phyloP scores from a whole-genome alignment of 768 basidiomycete species.

The Lactifluus volemus region DNA sequence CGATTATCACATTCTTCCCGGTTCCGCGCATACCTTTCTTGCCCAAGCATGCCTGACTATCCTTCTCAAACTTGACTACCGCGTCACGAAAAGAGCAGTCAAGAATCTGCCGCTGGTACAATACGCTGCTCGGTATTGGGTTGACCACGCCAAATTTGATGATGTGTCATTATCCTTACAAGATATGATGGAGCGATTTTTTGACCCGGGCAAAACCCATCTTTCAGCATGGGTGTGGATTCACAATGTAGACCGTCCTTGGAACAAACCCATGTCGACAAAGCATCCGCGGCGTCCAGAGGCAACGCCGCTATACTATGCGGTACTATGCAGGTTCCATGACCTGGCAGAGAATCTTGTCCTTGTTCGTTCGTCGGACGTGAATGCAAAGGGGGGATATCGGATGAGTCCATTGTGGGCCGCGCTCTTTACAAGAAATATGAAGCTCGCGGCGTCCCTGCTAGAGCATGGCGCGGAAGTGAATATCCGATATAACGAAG shows the following conservation, averaged over 20 bases:
- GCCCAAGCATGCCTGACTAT: not conserved
- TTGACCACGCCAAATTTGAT: not conserved
- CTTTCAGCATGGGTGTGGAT: conserved; percentile 8
- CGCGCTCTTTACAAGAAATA: not conserved
- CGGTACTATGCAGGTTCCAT: not conserved
- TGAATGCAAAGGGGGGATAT: not conserved
- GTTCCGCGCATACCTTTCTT: not conserved
- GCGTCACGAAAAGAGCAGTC: not conserved
- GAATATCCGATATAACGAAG: not conserved
- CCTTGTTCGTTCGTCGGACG: not conserved
- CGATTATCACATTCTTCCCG: not conserved
- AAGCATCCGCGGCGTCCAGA: not conserved
- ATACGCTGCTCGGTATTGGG: conserved; percentile 7
- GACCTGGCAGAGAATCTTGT: not conserved
- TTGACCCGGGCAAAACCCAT: not conserved
- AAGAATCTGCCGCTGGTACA: not conserved
- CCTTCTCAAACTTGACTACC: conserved; percentile 1
- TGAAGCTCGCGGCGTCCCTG: not conserved
- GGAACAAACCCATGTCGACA: not conserved
- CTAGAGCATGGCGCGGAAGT: not conserved
- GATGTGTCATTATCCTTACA: not conserved
- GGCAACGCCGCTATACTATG: not conserved
- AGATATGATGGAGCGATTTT: not conserved
- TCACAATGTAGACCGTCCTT: not conserved
- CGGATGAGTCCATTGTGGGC: not conserved